Conservation (phyloP, 2,329 filamentous ascomycete species). For the Septoria petroselini region DNA sequence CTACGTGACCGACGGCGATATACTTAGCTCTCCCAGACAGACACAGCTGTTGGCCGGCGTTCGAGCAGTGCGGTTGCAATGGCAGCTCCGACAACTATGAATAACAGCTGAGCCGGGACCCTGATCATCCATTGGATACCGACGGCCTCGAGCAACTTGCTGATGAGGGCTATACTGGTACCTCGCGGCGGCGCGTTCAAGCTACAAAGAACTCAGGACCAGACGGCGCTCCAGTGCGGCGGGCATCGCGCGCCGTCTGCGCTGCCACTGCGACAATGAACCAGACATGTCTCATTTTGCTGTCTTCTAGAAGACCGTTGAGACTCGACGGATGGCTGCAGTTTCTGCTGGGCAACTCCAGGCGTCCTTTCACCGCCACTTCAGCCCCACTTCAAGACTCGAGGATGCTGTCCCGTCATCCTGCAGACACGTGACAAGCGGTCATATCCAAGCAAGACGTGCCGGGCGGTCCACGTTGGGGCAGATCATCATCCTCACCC, state of each 20-base stretch:
- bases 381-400: constrained; percentile 24
- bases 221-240: constrained; percentile 19
- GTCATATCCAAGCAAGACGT: constrained; percentile 17
- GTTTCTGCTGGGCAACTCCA: constrained; percentile 29
- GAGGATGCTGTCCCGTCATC: constrained; percentile 5
- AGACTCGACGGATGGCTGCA: constrained; percentile 31
- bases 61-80: constrained; percentile 7
- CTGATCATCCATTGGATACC: constrained; percentile 11
- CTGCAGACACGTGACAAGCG: constrained; percentile 13
- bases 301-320: constrained; percentile 32
- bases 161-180: not conserved
- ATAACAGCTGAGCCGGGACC: constrained; percentile 7
- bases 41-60: constrained; percentile 1
- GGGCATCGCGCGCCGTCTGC: constrained; percentile 24
- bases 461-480: constrained; percentile 16
- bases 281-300: constrained; percentile 30
- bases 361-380: constrained; percentile 34
- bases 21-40: constrained; percentile 14
- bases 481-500: not conserved
- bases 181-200: not conserved
- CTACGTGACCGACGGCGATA: constrained; percentile 19
- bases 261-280: constrained; percentile 21
- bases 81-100: constrained; percentile 9
- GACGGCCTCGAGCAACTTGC: not conserved
- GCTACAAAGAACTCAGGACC: not conserved